Evolutionary conservation across 192 early-diverging fungal species (phyloP).

Genomic region (Backusella psychrophila): DNA sequence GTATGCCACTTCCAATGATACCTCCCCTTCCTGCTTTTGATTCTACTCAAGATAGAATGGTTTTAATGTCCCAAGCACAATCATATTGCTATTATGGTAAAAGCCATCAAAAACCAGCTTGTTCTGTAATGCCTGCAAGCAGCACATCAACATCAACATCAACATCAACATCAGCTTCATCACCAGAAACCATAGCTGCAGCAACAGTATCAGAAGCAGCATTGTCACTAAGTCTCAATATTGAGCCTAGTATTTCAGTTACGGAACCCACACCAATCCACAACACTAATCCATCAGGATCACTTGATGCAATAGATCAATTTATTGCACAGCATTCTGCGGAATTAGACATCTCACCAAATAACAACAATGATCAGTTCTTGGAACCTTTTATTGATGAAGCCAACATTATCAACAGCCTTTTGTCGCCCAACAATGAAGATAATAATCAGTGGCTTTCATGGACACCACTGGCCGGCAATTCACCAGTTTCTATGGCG

Average conservation of each 20-base stretch:
- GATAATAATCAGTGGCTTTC: background rate
- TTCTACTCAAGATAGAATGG: background rate
- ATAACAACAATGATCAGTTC: background rate
- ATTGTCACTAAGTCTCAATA: slow-evolving; percentile 4
- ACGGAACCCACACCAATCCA: slow-evolving; percentile 11
- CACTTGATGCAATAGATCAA: background rate
- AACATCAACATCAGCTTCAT: background rate
- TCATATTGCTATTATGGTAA: background rate
- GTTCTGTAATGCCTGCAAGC: background rate
- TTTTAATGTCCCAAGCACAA: background rate
- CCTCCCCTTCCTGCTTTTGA: background rate
- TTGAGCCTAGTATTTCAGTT: slow-evolving; percentile 13
- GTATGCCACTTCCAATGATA: background rate
- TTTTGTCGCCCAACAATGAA: background rate
- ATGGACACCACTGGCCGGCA: slow-evolving; percentile 6
- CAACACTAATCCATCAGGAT: background rate
- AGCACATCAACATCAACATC: background rate
- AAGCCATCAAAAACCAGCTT: background rate
- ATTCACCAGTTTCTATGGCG: background rate
- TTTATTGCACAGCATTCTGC: slow-evolving; percentile 6
- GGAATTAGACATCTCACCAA: background rate
- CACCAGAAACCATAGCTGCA: background rate
- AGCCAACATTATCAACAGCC: background rate
- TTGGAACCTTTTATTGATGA: background rate
- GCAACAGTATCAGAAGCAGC: background rate